phyloP scores from a whole-genome alignment of 2,329 filamentous ascomycete species.

The Alternaria alternata region DNA sequence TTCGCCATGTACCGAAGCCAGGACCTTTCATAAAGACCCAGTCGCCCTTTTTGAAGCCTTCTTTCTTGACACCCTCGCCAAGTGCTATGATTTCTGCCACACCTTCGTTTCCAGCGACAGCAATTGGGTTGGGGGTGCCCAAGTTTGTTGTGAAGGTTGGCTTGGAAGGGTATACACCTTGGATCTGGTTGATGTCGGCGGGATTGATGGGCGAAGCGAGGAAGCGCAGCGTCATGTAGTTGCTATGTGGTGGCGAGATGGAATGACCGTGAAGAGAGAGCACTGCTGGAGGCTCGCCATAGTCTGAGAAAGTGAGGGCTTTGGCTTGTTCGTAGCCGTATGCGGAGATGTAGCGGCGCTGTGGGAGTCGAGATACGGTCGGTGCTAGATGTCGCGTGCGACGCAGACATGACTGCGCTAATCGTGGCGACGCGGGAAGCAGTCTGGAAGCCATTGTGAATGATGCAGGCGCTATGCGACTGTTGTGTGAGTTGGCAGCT shows the following conservation, averaged over 20 bases:
- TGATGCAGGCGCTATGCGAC: constrained; percentile 5
- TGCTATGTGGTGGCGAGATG: constrained; percentile 76
- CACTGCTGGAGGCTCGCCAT: constrained; percentile 78
- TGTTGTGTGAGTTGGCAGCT: constrained; percentile 12
- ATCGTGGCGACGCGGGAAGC: constrained; percentile 24
- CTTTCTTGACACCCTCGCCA: constrained; percentile 64
- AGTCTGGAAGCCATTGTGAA: constrained; percentile 40
- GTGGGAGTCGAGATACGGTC: constrained; percentile 20
- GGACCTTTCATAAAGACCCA: constrained; percentile 91
- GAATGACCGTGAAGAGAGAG: constrained; percentile 76
- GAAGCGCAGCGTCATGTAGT: constrained; percentile 79
- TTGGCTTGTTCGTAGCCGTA: constrained; percentile 88
- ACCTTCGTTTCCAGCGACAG: constrained; percentile 88
- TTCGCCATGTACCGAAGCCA: constrained; percentile 93
- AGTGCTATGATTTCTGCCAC: constrained; percentile 86
- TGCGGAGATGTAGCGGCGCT: constrained; percentile 60
- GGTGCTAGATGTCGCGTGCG: constrained; percentile 16
- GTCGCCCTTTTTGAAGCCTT: constrained; percentile 75
- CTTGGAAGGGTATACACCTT: constrained; percentile 92
- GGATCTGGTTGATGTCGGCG: constrained; percentile 96
- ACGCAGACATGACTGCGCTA: constrained; percentile 33
- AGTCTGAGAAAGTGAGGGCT: constrained; percentile 76
- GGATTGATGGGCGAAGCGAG: constrained; percentile 95
- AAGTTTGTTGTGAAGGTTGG: constrained; percentile 78
- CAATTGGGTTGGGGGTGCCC: constrained; percentile 77